Evolutionary conservation across 164 flowering plant species (phyloP), one percentile per base, ranked within the genome.

Genomic region (Sedum album): DNA sequence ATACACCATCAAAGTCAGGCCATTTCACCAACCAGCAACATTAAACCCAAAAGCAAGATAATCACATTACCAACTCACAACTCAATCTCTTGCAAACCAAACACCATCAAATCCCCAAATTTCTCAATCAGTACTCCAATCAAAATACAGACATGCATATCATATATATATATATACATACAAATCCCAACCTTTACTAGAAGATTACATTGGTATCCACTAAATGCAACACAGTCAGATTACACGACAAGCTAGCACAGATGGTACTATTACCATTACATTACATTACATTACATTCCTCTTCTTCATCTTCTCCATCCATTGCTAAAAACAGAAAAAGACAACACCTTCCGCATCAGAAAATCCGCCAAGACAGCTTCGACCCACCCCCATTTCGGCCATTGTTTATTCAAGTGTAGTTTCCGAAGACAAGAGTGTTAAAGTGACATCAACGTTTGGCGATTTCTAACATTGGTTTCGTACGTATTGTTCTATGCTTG

Each of bases 371-470:
- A 17, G 26, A 55, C 61, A 55, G 61, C 61, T 23, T 26, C 14
- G 5, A 9, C 4, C 4, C 23, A 48, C 20, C 55, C 6, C 18
- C 30, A 23, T 21, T 53, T 55, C 61, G 30, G 61, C 26, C 15
- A 26, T 55, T 55, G 30, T 55, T 55, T 55, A 55, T 25, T 55
- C 61, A 31, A 23, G 8, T 55, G 61, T 2, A 55, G 61, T 55
- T 55, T 55, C 61, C 61, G 61, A 55, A 55, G 61, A 55, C 17
- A 31, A 55, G 30, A 55, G 31, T 9, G 61, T n/a, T n/a, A 55
- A 26, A 55, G 61, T 55, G 61, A 55, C 25, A 55, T 25, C 61
- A 31, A 55, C 60, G 26, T 23, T 53, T 23, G 6, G 60, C 60
- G 28, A 53, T 9, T 21, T 26, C 61, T 39, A 31, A 55, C 61